These are phyloP conservation scores for Ophiocordyceps camponoti-leonardi DNA, from an alignment of 2,329 filamentous ascomycete genomes.

Conservation along the genomic window DNA sequence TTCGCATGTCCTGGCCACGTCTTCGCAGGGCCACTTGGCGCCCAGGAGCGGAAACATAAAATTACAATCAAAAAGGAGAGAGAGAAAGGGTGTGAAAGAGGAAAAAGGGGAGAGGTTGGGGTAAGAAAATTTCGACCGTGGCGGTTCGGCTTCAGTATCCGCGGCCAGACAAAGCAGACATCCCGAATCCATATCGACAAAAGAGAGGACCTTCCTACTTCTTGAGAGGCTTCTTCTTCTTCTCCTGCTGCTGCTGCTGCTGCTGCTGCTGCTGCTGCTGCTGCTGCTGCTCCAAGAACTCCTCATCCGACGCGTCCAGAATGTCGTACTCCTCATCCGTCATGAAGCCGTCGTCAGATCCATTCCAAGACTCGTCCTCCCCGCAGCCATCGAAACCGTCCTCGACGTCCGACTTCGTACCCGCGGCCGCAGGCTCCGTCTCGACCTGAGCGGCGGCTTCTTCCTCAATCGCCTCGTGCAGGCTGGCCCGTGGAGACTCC, in stretches of 20 bases:
- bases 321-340: slow-evolving; percentile 98
- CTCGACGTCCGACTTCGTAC: slow-evolving; percentile 26
- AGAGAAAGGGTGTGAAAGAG: not conserved
- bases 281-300: slow-evolving; percentile 44
- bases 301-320: slow-evolving; percentile 84
- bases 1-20: not conserved
- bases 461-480: too few relatives aligned
- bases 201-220: slow-evolving; percentile 13
- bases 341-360: slow-evolving; percentile 61
- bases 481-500: slow-evolving; percentile 70
- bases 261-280: slow-evolving; percentile 34
- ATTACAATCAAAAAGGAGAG: slow-evolving; percentile 1
- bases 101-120: not conserved
- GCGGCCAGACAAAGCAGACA: slow-evolving; percentile 1
- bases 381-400: slow-evolving; percentile 31
- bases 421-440: slow-evolving; percentile 37
- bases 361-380: slow-evolving; percentile 43
- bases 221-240: slow-evolving; percentile 11
- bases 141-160: slow-evolving; percentile 1
- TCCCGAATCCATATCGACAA: not conserved
- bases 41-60: not conserved
- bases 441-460: too few relatives aligned
- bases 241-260: slow-evolving; percentile 28
- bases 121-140: not conserved
- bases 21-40: not conserved